A percentile compares a stretch with the other conserved stretches of the same genome.
These are phyloP conservation scores for Ambrosiella xylebori DNA, from an alignment of 2,329 filamentous ascomycete genomes.

Conservation along the genomic window DNA sequence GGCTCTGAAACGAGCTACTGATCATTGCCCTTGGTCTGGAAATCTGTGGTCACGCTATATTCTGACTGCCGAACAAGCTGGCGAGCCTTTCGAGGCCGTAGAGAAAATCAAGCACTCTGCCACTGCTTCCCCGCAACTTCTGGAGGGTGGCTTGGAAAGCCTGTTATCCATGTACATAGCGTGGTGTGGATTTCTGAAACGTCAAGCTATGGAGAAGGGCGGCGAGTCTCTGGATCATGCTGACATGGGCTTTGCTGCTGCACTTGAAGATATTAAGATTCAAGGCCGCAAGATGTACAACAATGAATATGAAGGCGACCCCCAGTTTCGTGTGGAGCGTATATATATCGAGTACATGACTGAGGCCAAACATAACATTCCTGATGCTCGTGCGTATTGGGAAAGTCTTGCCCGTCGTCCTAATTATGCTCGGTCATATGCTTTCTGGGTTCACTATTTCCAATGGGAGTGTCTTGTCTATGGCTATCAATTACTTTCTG, in stretches of 20 bases:
- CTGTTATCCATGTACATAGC: conserved; percentile 81
- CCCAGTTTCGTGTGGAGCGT: conserved; percentile 71
- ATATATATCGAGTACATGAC: conserved; percentile 86
- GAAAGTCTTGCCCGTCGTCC: conserved; percentile 47
- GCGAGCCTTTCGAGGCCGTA: conserved; percentile 60
- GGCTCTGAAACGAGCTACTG: conserved; percentile 63
- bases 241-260: conserved; percentile 72
- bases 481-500: conserved; percentile 19
- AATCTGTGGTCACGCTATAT: conserved; percentile 82
- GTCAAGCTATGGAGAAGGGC: conserved; percentile 54
- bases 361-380: conserved; percentile 61
- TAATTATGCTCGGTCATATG: conserved; percentile 58
- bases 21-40: conserved; percentile 87
- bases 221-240: conserved; percentile 80
- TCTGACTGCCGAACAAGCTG: conserved; percentile 63
- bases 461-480: conserved; percentile 69
- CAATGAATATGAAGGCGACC: conserved; percentile 64
- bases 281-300: conserved; percentile 63
- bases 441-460: conserved; percentile 91
- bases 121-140: conserved; percentile 68
- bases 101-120: conserved; percentile 84
- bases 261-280: conserved; percentile 69
- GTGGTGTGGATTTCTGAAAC: conserved; percentile 87
- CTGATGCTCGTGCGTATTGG: conserved; percentile 64
- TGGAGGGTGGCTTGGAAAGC: conserved; percentile 71